These are phyloP conservation scores for Irpex sp. DNA, from an alignment of 1,284 basidiomycete genomes.

Conservation along the genomic window DNA sequence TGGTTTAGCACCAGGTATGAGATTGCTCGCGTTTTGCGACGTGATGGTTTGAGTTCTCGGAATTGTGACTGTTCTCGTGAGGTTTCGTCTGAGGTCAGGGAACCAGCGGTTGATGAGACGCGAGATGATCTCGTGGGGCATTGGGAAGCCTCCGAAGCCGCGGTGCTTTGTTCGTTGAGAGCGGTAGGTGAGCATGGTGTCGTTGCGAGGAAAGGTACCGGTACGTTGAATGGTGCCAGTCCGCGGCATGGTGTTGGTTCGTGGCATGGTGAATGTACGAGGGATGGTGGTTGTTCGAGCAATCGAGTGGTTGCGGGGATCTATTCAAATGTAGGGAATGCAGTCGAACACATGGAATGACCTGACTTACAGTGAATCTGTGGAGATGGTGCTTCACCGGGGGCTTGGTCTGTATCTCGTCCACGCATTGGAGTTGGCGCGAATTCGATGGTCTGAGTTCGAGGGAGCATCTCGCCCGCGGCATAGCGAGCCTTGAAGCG, in stretches of 20 bases:
- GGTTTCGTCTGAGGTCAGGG: conserved; percentile 23
- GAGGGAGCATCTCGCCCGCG: conserved; percentile 17
- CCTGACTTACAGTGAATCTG: conserved; percentile 7
- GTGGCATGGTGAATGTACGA: conserved; percentile 15
- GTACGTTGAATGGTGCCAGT: conserved; percentile 17
- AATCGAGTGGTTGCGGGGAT: neutral
- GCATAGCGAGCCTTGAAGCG: neutral
- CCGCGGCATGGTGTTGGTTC: conserved; percentile 18
- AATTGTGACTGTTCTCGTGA: conserved; percentile 27
- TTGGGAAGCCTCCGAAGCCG: conserved; percentile 88
- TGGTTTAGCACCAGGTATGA: conserved; percentile 39
- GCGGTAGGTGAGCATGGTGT: conserved; percentile 13
- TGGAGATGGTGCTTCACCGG: neutral
- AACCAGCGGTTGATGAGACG: conserved; percentile 23
- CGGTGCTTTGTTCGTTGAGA: conserved; percentile 34
- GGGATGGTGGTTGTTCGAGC: conserved; percentile 2
- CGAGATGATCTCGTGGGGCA: conserved; percentile 60
- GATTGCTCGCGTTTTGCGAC: conserved; percentile 23
- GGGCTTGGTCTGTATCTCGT: conserved; percentile 10
- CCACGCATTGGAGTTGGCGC: conserved; percentile 29
- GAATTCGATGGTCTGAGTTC: conserved; percentile 60
- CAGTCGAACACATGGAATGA: neutral
- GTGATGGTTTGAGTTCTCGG: conserved; percentile 28
- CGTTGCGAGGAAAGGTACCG: conserved; percentile 15
- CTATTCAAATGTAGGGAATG: neutral